Evolutionary conservation across 306 rosid genomes (phyloP), one percentile per base, ranked within the genome.

Genomic region (Cicer chorassanicum): DNA sequence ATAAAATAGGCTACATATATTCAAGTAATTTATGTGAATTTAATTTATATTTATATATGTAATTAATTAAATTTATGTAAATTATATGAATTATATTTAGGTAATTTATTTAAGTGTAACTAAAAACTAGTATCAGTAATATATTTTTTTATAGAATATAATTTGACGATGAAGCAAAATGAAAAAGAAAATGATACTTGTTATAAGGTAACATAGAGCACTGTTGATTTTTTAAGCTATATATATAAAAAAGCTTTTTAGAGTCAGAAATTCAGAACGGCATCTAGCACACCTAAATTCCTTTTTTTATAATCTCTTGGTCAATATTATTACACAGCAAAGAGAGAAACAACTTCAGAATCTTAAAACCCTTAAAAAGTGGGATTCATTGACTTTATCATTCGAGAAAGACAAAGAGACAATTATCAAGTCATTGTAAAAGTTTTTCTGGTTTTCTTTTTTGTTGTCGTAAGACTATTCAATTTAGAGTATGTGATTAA

Each of bases 201-300:
- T 44, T 76, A 77, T 56, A 41, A 38, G 79, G 19, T 24, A 11
- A 55, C 62, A 21, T 21, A 55, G 4, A 65, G 29, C 70, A 79
- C 42, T 54, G 57, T 66, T 48, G 4, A 41, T 61, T 24, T 69
- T 68, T 41, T 29, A 6, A 6, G 50, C 74, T 71, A 70, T 36
- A 63, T n/a, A 34, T 36, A 38, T 29, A 11, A 14, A 24, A 38
- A 36, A 50, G 60, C 24, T 48, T 42, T 45, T 46, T 63, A 74
- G 80, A 3, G 83, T 77, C 79, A 75, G 61, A 68, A 68, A 54
- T 67, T 62, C 62, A 39, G 80, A 59, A 50, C 6, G 73, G 73
- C 57, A 53, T 60, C 62, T 48, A 56, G 73, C 78, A 65, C 60
- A 78, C 82, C 62, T 50, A 45, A 29, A 7, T 61, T 70, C 16